phyloP scores from a whole-genome alignment of 202 grass and related monocot genomes.

The Saccharum hybrid region DNA sequence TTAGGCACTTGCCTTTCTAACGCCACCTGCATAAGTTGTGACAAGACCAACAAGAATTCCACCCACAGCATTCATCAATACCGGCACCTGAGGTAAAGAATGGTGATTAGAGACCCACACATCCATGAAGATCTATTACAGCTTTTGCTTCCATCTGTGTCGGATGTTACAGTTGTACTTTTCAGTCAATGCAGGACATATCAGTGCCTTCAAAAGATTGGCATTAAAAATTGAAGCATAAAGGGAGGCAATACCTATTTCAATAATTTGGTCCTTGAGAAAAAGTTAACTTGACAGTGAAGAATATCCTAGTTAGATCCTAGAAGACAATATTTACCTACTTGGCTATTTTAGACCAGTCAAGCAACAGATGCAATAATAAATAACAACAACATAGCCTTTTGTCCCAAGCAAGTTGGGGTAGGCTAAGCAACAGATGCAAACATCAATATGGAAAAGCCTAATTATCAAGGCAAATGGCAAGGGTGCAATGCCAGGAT shows the following conservation, averaged over 20 bases:
- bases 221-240: conserved; percentile 33
- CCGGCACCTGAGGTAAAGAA: conserved; percentile 68
- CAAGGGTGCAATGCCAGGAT: background rate
- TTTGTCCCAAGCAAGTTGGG: no score
- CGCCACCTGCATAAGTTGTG: conserved; percentile 90
- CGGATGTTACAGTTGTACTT: conserved; percentile 28
- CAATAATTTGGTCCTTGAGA: conserved; percentile 7
- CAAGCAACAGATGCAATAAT: background rate
- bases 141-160: conserved; percentile 35
- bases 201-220: conserved; percentile 37
- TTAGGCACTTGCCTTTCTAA: conserved; percentile 80
- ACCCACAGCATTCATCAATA: conserved; percentile 84
- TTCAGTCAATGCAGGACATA: conserved; percentile 4
- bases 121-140: conserved; percentile 12
- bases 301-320: background rate
- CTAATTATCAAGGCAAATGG: background rate
- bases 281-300: background rate
- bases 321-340: conserved; percentile 8
- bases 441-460: conserved; percentile 16
- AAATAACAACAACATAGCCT: no score
- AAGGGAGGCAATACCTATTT: conserved; percentile 15
- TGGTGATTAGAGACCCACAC: conserved; percentile 31
- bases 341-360: conserved; percentile 30
- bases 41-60: conserved; percentile 99
- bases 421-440: background rate